phyloP scores from a whole-genome alignment of 805 yeast genomes.

The Saitoella complicata region DNA sequence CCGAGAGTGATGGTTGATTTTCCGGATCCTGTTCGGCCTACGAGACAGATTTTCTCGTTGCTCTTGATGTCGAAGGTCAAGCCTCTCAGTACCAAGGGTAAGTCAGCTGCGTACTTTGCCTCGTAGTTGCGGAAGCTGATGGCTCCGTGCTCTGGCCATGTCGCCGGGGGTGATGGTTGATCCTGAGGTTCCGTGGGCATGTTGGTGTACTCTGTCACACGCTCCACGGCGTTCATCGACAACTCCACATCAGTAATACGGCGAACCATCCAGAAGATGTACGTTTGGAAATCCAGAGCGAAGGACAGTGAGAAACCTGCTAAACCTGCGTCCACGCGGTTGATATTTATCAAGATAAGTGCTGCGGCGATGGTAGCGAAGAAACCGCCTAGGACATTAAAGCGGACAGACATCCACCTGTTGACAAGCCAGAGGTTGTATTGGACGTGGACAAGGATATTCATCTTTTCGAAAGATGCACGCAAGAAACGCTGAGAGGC shows the following conservation, averaged over 20 bases:
- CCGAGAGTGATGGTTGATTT: conserved; percentile 37
- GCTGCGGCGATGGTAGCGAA: conserved; percentile 50
- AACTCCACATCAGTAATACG: conserved; percentile 65
- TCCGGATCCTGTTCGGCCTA: conserved; percentile 70
- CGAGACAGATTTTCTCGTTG: conserved; percentile 52
- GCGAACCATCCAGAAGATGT: conserved; percentile 70
- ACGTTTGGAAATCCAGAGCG: conserved; percentile 62
- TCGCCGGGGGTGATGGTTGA: conserved; percentile 31
- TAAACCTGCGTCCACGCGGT: conserved; percentile 68
- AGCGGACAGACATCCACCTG: conserved; percentile 51
- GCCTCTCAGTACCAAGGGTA: conserved; percentile 41
- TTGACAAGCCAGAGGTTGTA: conserved; percentile 49
- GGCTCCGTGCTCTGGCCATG: conserved; percentile 42
- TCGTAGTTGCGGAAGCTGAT: conserved; percentile 37
- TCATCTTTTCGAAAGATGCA: conserved; percentile 64
- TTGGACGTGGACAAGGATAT: conserved; percentile 75
- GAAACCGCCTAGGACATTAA: conserved; percentile 24
- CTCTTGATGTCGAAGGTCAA: conserved; percentile 33
- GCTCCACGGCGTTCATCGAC: conserved; percentile 78
- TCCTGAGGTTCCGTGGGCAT: conserved; percentile 67
- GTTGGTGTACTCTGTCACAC: conserved; percentile 54
- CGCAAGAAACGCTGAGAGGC: conserved; percentile 55
- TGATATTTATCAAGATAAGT: conserved; percentile 51
- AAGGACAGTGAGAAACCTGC: conserved; percentile 79
- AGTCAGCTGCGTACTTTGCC: conserved; percentile 40